Percentiles rank a stretch among this genome's conserved stretches.
These are phyloP conservation scores for Heliocybe sulcata DNA, from an alignment of 1,284 basidiomycete genomes.

Conservation along the genomic window DNA sequence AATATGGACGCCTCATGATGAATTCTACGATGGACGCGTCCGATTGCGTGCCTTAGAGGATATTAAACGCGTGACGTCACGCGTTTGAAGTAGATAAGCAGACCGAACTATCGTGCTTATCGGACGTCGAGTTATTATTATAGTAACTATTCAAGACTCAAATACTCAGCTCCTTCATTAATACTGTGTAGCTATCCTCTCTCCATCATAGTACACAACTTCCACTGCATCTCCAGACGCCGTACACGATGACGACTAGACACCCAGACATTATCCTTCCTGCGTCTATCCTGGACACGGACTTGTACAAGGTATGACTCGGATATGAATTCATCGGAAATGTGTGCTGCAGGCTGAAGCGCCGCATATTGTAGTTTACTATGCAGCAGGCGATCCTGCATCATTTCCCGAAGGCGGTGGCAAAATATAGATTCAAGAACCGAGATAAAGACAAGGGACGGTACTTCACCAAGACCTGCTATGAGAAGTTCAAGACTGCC, in stretches of 20 bases:
- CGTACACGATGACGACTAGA: not conserved
- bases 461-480: conserved; percentile 65
- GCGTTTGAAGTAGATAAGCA: not conserved
- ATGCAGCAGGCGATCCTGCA: conserved; percentile 94
- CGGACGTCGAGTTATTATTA: not conserved
- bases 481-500: conserved; percentile 59
- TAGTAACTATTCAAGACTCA: too few relatives aligned
- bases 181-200: not conserved
- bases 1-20: too few relatives aligned
- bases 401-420: conserved; percentile 68
- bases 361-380: conserved; percentile 55
- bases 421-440: conserved; percentile 84
- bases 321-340: not conserved
- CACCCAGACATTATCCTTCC: conserved; percentile 20
- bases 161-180: conserved; percentile 2
- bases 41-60: not conserved
- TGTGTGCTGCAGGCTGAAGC: not conserved
- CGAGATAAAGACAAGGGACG: conserved; percentile 60
- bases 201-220: not conserved
- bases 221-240: not conserved
- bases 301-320: conserved; percentile 81
- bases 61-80: conserved; percentile 1
- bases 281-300: conserved; percentile 84
- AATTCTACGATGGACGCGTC: too few relatives aligned
- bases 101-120: not conserved